Evolutionary conservation across 2,329 filamentous ascomycete genomes (phyloP).

Genomic region (Fusarium sp.): DNA sequence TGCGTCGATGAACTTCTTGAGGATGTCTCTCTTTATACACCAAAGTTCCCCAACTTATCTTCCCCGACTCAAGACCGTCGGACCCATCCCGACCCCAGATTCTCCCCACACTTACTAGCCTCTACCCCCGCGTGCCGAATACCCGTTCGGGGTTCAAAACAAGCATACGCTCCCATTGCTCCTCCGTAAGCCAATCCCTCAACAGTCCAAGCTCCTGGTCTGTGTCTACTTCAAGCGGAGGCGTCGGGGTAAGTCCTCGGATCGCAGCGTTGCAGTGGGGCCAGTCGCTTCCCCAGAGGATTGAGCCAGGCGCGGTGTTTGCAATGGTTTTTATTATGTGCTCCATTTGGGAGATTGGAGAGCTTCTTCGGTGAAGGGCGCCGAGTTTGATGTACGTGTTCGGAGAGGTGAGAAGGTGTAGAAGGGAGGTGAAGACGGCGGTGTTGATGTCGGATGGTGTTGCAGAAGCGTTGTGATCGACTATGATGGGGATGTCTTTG

Average conservation of each 20-base stretch:
- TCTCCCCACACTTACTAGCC: not conserved
- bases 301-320: not conserved
- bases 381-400: not conserved
- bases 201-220: not conserved
- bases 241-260: not conserved
- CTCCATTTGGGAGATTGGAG: not conserved
- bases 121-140: not conserved
- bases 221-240: not conserved
- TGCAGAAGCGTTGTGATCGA: not conserved
- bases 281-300: conserved; percentile 8
- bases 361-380: not conserved
- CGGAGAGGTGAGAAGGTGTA: accelerated
- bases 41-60: not conserved
- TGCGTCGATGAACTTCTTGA: too few species aligned
- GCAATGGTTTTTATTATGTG: not conserved
- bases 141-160: not conserved
- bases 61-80: not conserved
- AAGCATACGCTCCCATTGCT: not conserved
- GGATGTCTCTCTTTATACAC: not conserved
- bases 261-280: not conserved
- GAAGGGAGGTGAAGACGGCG: not conserved
- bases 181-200: not conserved
- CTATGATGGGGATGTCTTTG: not conserved
- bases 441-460: not conserved
- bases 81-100: not conserved